Conservation (phyloP, 805 yeast genomes). For the Blastobotrys peoriensis region DNA sequence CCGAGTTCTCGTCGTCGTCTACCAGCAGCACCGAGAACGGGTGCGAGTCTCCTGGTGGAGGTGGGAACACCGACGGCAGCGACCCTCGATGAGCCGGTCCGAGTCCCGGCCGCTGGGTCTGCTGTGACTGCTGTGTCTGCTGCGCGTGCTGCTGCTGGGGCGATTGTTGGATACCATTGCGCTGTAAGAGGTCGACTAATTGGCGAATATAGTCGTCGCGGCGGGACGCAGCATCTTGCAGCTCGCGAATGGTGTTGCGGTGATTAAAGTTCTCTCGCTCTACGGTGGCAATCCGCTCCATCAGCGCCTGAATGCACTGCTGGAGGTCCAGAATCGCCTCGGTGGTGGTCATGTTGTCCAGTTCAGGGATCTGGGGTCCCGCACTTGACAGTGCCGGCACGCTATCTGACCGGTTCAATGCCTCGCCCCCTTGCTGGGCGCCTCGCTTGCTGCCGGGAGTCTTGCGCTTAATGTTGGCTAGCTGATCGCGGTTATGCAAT, state of each 20-base stretch:
- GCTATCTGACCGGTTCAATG: too few relatives aligned
- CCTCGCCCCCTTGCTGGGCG: conserved; percentile 21
- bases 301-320: background rate
- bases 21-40: conserved; percentile 36
- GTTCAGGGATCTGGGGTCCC: background rate
- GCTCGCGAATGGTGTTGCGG: background rate
- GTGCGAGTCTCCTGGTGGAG: conserved; percentile 1
- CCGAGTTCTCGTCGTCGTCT: conserved; percentile 57
- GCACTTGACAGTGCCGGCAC: background rate
- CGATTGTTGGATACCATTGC: background rate
- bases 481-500: conserved; percentile 65
- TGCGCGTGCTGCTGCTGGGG: background rate
- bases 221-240: background rate
- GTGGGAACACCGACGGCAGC: conserved; percentile 5
- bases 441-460: conserved; percentile 48
- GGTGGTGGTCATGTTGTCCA: background rate
- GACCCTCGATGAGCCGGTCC: background rate
- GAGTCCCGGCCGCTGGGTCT: background rate
- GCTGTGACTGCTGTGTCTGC: background rate
- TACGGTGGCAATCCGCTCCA: background rate
- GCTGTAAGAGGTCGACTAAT: background rate
- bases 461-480: conserved; percentile 84
- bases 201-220: background rate
- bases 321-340: background rate
- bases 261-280: background rate